These are phyloP conservation scores for Suillus discolor DNA, from an alignment of 768 basidiomycete genomes.

Conservation along the genomic window DNA sequence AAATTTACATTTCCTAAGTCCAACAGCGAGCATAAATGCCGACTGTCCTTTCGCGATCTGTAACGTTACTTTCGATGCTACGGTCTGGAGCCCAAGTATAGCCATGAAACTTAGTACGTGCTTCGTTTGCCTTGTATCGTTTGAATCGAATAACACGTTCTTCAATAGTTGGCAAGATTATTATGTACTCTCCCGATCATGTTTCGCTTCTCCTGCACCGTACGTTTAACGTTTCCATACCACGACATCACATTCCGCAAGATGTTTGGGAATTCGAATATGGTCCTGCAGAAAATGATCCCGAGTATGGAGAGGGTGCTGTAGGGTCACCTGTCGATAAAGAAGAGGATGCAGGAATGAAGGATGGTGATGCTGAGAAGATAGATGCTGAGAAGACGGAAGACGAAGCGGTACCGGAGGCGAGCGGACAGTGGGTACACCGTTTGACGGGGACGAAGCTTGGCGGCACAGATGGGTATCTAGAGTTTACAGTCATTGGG, in stretches of 20 bases:
- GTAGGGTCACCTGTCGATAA: background rate
- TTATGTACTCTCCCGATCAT: conserved; percentile 89
- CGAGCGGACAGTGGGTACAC: conserved; percentile 80
- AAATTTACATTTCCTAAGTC: conserved; percentile 65
- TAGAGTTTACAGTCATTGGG: conserved; percentile 92
- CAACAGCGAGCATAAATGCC: conserved; percentile 66
- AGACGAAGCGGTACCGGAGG: conserved; percentile 39
- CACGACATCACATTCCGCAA: conserved; percentile 84
- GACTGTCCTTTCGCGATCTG: conserved; percentile 88
- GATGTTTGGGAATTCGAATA: conserved; percentile 87
- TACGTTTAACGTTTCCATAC: conserved; percentile 96
- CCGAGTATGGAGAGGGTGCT: conserved; percentile 55
- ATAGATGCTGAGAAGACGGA: conserved; percentile 3
- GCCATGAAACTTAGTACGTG: conserved; percentile 74
- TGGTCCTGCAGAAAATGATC: conserved; percentile 79
- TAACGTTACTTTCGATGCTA: conserved; percentile 76
- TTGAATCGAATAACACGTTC: conserved; percentile 3
- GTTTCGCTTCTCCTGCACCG: conserved; percentile 86
- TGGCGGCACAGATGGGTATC: conserved; percentile 64
- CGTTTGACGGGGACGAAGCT: conserved; percentile 66
- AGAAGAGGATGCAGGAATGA: conserved; percentile 18
- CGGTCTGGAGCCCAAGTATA: conserved; percentile 85
- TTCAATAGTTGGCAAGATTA: conserved; percentile 76
- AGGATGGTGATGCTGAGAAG: conserved; percentile 1
- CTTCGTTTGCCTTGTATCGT: background rate